Base-by-base conservation (phyloP, 208 protist genomes). In the Porcisia deanei region DNA sequence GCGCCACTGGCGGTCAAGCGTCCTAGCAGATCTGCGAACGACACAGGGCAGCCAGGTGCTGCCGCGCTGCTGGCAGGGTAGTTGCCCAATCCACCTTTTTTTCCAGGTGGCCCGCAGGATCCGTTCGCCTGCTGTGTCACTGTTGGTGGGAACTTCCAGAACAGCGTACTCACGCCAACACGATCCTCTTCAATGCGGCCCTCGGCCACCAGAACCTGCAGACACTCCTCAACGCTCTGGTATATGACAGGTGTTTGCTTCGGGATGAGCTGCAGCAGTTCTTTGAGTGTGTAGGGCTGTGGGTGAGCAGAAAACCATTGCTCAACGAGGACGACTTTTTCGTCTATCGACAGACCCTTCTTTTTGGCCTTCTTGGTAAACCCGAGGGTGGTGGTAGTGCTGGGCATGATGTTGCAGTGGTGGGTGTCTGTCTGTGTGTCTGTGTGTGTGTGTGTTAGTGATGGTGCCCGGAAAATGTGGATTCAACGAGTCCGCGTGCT, bases 311-410 rank as follows among this genome's bases (percentile, higher is more conserved):
- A 34, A 47, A 94, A 89, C 89, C 90, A 97, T 39, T 58, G 18
- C 75, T 93, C 87, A 16, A 94, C 84, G 52, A 87, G 76, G 18
- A 73, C 55, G 20, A 88, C 61, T 80, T 97, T 97, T 61, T 97
- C 91, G 72, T 97, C 93, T 25, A 97, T 87, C 25, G 90, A 94
- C n/a, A 97, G 83, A 20, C 93, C 93, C 60, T 91, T 93, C 67
- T 91, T 94, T 16, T 37, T 55, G 34, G 49, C 52, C 65, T 91
- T 90, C 16, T 66, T 71, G 3, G 58, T 41, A 9, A 52, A 12
- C 47, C 47, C 47, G 47, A 52, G 8, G 47, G 78, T 58, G 43
- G 73, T 85, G 60, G 84, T 71, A 37, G 76, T 75, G 9, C 25
- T 71, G 25, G 66, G 39, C 47, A 57, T 57, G n/a, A 10, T 71